A percentile compares a stretch with the other conserved stretches of the same genome.
Conservation (phyloP, 2,329 filamentous ascomycete genomes). For the Rugonectria rugulosa region DNA sequence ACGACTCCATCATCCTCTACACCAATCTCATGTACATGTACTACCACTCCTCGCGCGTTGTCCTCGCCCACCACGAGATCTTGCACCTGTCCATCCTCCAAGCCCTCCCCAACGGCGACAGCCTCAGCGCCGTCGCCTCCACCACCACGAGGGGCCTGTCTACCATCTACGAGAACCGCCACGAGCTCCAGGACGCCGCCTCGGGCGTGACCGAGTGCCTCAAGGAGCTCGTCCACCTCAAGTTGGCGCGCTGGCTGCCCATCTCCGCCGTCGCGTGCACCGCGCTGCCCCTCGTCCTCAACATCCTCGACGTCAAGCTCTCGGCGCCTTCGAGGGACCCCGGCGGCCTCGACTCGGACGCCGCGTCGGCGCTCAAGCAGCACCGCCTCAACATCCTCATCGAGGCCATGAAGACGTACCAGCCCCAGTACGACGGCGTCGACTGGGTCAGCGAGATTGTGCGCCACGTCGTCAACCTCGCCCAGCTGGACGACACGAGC, state of each 20-base stretch:
- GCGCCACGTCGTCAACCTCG: slow-evolving; percentile 51
- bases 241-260: slow-evolving; percentile 54
- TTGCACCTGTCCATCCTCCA: slow-evolving; percentile 52
- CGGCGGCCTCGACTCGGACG: slow-evolving; percentile 23
- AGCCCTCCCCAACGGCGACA: slow-evolving; percentile 44
- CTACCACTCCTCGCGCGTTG: slow-evolving; percentile 54
- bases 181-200: slow-evolving; percentile 54
- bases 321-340: slow-evolving; percentile 29
- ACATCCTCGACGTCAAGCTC: slow-evolving; percentile 47
- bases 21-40: slow-evolving; percentile 60
- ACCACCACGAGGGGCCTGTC: slow-evolving; percentile 43
- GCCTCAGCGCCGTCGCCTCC: slow-evolving; percentile 29
- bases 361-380: slow-evolving; percentile 50
- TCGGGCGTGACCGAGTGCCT: slow-evolving; percentile 54
- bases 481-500: slow-evolving; percentile 46
- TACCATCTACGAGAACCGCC: slow-evolving; percentile 49
- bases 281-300: slow-evolving; percentile 43
- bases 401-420: slow-evolving; percentile 55
- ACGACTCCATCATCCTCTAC: slow-evolving; percentile 54
- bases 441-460: slow-evolving; percentile 55
- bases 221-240: slow-evolving; percentile 55
- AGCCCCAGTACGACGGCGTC: slow-evolving; percentile 54
- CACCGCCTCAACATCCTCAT: slow-evolving; percentile 54
- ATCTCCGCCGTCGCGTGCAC: slow-evolving; percentile 52
- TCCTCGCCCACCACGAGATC: slow-evolving; percentile 56